Conservation (phyloP, 192 early-diverging fungal genomes). For the Podochytrium sp. region DNA sequence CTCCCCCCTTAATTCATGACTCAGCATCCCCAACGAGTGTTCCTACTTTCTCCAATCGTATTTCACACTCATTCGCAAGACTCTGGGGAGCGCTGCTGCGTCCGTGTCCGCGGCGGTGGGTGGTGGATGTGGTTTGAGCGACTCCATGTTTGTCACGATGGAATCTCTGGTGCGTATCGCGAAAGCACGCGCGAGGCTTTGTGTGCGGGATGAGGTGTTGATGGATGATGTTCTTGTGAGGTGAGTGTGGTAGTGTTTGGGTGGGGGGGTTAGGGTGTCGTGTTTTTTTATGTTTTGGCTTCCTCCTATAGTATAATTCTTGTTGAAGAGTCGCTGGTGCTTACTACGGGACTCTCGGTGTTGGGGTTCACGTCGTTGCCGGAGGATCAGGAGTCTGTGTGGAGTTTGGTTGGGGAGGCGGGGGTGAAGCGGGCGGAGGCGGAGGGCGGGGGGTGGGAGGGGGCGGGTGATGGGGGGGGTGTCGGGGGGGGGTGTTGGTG, state of each 20-base stretch:
- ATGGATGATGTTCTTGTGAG: no score
- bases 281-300: neutral
- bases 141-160: slow-evolving; percentile 8
- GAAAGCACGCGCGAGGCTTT: slow-evolving; percentile 11
- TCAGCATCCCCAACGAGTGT: slow-evolving; percentile 6
- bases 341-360: neutral
- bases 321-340: neutral
- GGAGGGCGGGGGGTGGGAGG: no score
- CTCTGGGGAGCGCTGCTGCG: neutral
- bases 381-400: slow-evolving; percentile 8
- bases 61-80: slow-evolving; percentile 13
- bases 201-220: no score
- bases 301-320: neutral
- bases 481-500: no score
- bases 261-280: no score
- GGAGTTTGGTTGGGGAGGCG: neutral
- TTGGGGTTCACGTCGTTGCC: slow-evolving; percentile 3
- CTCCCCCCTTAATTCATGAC: no score
- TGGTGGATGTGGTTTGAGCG: neutral
- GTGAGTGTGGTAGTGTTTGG: neutral
- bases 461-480: no score
- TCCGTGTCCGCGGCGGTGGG: no score
- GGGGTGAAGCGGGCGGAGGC: neutral
- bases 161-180: slow-evolving; percentile 9
- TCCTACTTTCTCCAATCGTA: slow-evolving; percentile 2